phyloP scores from a whole-genome alignment of 352 stramenopile genomes.

The Hyaloperonospora arabidopsidis region DNA sequence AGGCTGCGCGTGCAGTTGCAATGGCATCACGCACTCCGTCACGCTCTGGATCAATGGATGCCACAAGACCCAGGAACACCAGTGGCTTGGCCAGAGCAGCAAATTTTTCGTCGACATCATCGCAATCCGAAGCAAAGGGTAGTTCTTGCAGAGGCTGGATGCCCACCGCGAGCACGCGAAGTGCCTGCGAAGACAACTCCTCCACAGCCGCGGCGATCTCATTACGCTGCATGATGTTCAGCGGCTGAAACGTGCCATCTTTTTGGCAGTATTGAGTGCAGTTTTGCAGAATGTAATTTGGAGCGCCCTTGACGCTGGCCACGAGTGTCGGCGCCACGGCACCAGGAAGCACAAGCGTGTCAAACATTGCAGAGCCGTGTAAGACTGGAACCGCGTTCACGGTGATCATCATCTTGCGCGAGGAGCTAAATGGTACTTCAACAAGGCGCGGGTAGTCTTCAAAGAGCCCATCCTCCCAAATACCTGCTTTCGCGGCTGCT shows the following conservation, averaged over 20 bases:
- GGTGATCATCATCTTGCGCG: conserved; percentile 91
- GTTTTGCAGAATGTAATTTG: conserved; percentile 66
- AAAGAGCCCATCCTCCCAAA: conserved; percentile 46
- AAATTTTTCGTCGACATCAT: conserved; percentile 71
- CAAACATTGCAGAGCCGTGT: conserved; percentile 30
- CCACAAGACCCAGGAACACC: conserved; percentile 89
- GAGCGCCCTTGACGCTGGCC: conserved; percentile 55
- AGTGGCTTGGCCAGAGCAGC: conserved; percentile 56
- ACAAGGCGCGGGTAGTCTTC: conserved; percentile 64
- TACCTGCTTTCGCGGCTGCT: conserved; percentile 58
- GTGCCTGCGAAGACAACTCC: conserved; percentile 57
- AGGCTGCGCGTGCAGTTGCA: conserved; percentile 28
- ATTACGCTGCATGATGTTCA: conserved; percentile 38
- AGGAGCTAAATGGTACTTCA: conserved; percentile 92
- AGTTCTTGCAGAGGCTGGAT: conserved; percentile 59
- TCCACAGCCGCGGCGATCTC: conserved; percentile 56
- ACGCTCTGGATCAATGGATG: conserved; percentile 82
- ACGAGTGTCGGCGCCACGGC: conserved; percentile 38
- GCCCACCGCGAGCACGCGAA: conserved; percentile 87
- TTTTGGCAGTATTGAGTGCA: conserved; percentile 47
- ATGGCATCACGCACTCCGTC: conserved; percentile 58
- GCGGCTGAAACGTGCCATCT: conserved; percentile 39
- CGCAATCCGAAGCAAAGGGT: conserved; percentile 34
- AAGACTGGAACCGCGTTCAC: conserved; percentile 43
- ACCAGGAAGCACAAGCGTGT: conserved; percentile 29